Evolutionary conservation across 2,329 filamentous ascomycete species (phyloP).

Genomic region (Monilinia aucupariae): DNA sequence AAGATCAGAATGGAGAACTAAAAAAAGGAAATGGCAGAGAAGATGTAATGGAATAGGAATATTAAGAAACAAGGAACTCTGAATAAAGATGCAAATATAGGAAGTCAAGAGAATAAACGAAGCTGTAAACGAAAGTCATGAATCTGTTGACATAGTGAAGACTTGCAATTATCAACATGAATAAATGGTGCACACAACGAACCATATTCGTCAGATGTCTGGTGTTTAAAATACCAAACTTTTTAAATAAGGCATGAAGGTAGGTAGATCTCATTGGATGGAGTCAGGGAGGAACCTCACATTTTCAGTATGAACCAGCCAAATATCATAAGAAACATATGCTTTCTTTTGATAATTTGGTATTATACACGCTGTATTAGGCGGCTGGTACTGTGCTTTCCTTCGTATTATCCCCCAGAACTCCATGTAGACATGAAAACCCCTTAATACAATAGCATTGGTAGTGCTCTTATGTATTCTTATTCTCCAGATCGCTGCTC

Average conservation of each 20-base stretch:
- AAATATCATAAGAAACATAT: background rate
- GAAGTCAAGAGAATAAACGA: background rate
- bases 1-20: no score
- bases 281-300: background rate
- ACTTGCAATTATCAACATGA: background rate
- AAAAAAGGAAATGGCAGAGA: background rate
- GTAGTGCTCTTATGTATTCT: background rate
- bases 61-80: background rate
- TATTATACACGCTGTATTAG: slow-evolving; percentile 7
- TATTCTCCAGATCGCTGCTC: background rate
- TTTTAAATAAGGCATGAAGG: background rate
- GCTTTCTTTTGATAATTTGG: slow-evolving; percentile 4
- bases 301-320: background rate
- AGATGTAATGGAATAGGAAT: background rate
- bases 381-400: background rate
- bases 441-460: background rate
- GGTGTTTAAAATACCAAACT: background rate
- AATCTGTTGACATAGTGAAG: background rate
- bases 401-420: slow-evolving; percentile 6
- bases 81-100: background rate
- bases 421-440: slow-evolving; percentile 7
- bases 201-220: background rate
- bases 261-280: background rate
- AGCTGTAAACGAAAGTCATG: no score
- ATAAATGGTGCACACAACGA: background rate